Conservation (phyloP, 2,329 filamentous ascomycete species). For the Davidsoniella virescens region DNA sequence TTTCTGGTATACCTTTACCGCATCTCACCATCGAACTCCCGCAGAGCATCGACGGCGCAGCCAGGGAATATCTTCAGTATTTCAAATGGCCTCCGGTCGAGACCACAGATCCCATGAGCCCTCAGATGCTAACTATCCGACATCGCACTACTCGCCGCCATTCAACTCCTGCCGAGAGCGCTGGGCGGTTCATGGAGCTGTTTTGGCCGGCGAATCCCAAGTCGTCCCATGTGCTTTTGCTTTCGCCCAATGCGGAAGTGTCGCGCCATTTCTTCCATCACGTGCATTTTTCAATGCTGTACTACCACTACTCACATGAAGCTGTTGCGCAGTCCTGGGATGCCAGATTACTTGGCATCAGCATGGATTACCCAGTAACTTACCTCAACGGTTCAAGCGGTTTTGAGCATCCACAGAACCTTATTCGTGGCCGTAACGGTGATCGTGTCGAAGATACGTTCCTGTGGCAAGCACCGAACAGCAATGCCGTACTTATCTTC, state of each 20-base stretch:
- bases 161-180: slow-evolving; percentile 51
- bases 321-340: slow-evolving; percentile 29
- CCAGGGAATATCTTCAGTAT: slow-evolving; percentile 42
- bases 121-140: slow-evolving; percentile 50
- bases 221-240: slow-evolving; percentile 61
- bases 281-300: slow-evolving; percentile 59
- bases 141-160: slow-evolving; percentile 51
- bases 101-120: slow-evolving; percentile 23
- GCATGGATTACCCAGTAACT: slow-evolving; percentile 54
- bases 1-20: slow-evolving; percentile 50
- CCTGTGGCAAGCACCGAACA: slow-evolving; percentile 71
- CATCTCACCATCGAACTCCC: slow-evolving; percentile 77
- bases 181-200: slow-evolving; percentile 63
- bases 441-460: slow-evolving; percentile 34
- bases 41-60: slow-evolving; percentile 45
- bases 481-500: slow-evolving; percentile 66
- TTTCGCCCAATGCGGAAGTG: slow-evolving; percentile 68
- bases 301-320: slow-evolving; percentile 54
- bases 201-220: slow-evolving; percentile 59
- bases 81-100: slow-evolving; percentile 50
- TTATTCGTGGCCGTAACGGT: slow-evolving; percentile 20
- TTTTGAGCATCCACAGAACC: slow-evolving; percentile 30
- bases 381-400: slow-evolving; percentile 42
- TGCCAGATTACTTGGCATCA: slow-evolving; percentile 55
- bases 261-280: slow-evolving; percentile 75